A percentile compares a stretch with the other conserved stretches of the same genome.
Conservation (phyloP, 2,329 filamentous ascomycete species). For the Cladosporium sp. region DNA sequence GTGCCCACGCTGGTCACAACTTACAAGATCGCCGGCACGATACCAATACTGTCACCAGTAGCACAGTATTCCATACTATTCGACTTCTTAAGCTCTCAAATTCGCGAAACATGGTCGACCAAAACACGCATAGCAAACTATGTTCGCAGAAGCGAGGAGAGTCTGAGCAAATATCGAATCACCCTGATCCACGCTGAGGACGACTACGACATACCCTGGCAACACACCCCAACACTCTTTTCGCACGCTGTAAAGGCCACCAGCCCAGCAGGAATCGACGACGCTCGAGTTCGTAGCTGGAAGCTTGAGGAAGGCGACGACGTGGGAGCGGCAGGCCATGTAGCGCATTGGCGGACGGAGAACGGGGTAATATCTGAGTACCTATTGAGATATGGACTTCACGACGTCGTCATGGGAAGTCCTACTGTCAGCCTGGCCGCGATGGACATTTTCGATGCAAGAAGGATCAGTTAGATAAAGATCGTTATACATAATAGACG, state of each 20-base stretch:
- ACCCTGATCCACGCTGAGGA: conserved; percentile 51
- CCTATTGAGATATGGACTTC: conserved; percentile 53
- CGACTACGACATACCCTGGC: conserved; percentile 49
- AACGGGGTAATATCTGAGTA: conserved; percentile 51
- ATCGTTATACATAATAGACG: neutral
- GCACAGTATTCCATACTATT: conserved; percentile 45
- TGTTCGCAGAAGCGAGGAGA: conserved; percentile 36
- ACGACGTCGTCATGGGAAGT: conserved; percentile 57
- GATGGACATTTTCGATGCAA: conserved; percentile 41
- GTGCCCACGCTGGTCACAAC: conserved; percentile 52
- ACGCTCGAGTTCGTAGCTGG: conserved; percentile 43
- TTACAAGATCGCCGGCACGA: conserved; percentile 52
- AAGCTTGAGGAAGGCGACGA: conserved; percentile 39
- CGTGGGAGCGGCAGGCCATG: conserved; percentile 48
- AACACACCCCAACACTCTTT: conserved; percentile 49
- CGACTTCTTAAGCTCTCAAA: conserved; percentile 44
- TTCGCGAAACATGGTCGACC: conserved; percentile 47
- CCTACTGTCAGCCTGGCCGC: conserved; percentile 52
- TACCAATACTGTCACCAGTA: conserved; percentile 53
- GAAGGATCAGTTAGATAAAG: neutral
- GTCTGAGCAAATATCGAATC: conserved; percentile 38
- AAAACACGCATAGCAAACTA: conserved; percentile 47
- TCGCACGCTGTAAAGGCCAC: conserved; percentile 55
- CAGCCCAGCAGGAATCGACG: conserved; percentile 32
- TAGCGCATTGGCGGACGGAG: conserved; percentile 44